Percentiles rank a stretch among this genome's conserved stretches.
These are phyloP conservation scores for Vanilla planifolia DNA, from an alignment of 106 monocot species.

Conservation along the genomic window DNA sequence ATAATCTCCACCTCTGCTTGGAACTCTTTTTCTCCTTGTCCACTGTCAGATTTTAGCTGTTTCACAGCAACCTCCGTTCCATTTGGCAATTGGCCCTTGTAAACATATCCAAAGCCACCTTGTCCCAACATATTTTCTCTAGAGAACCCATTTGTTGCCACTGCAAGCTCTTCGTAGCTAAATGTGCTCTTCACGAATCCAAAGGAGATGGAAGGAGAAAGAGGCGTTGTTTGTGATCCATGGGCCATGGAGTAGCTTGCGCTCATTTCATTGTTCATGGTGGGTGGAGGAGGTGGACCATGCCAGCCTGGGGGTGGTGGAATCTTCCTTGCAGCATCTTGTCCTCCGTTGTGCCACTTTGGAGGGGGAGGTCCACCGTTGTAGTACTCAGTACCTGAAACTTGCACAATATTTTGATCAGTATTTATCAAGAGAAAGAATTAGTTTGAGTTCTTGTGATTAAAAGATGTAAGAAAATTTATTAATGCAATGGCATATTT, in stretches of 20 bases:
- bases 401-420: background rate
- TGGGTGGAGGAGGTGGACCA: conserved; percentile 13
- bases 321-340: conserved; percentile 13
- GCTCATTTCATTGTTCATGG: conserved; percentile 31
- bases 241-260: conserved; percentile 48
- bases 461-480: background rate
- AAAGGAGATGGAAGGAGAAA: conserved; percentile 26
- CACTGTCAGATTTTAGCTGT: conserved; percentile 64
- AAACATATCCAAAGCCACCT: conserved; percentile 82
- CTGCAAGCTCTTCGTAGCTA: conserved; percentile 68
- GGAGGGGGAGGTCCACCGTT: conserved; percentile 10
- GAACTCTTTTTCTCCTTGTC: conserved; percentile 90
- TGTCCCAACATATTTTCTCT: conserved; percentile 66
- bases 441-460: background rate
- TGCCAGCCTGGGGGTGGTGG: conserved; percentile 27
- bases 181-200: conserved; percentile 76
- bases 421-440: background rate
- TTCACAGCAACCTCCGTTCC: conserved; percentile 84
- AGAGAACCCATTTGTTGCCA: conserved; percentile 56
- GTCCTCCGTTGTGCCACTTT: conserved; percentile 13
- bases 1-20: conserved; percentile 93
- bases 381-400: conserved; percentile 13
- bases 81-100: conserved; percentile 64
- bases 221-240: conserved; percentile 30
- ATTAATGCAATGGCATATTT: background rate